phyloP scores from a whole-genome alignment of 495 filamentous ascomycete species.

The Coniosporium apollinis region DNA sequence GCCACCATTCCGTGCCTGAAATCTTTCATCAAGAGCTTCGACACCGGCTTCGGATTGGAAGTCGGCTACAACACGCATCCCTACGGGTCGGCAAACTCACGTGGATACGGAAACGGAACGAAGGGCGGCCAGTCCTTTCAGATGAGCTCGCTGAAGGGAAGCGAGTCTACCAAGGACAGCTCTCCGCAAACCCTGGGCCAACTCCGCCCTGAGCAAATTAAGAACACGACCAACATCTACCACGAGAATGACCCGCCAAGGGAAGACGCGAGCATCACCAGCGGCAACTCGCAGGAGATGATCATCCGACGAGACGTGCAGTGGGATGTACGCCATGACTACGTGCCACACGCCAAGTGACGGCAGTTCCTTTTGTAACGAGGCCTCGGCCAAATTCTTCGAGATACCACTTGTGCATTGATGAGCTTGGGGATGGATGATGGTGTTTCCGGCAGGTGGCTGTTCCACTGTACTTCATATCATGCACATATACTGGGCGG shows the following conservation, averaged over 20 bases:
- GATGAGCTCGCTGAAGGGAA: not conserved
- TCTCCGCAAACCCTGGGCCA: not conserved
- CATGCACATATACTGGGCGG: too few relatives aligned
- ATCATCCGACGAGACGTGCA: constrained; percentile 9
- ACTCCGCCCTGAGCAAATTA: not conserved
- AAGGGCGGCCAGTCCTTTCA: not conserved
- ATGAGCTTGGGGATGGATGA: too few relatives aligned
- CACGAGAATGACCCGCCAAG: not conserved
- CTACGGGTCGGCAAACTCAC: not conserved
- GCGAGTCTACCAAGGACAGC: not conserved
- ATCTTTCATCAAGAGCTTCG: constrained; percentile 14
- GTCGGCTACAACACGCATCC: not conserved
- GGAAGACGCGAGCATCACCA: not conserved
- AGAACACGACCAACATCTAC: not conserved
- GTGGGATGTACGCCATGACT: constrained; percentile 6
- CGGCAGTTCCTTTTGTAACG: too few relatives aligned
- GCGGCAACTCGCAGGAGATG: constrained; percentile 1
- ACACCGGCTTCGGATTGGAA: constrained; percentile 11
- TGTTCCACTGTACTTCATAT: too few relatives aligned
- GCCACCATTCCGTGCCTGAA: constrained; percentile 12
- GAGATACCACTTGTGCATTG: too few relatives aligned
- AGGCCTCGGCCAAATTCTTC: too few relatives aligned
- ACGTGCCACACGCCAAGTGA: too few relatives aligned
- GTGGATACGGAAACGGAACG: not conserved
- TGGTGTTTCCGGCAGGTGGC: too few relatives aligned